Base-by-base conservation (phyloP, 106 monocot genomes). In the Dioscorea zingiberensis region DNA sequence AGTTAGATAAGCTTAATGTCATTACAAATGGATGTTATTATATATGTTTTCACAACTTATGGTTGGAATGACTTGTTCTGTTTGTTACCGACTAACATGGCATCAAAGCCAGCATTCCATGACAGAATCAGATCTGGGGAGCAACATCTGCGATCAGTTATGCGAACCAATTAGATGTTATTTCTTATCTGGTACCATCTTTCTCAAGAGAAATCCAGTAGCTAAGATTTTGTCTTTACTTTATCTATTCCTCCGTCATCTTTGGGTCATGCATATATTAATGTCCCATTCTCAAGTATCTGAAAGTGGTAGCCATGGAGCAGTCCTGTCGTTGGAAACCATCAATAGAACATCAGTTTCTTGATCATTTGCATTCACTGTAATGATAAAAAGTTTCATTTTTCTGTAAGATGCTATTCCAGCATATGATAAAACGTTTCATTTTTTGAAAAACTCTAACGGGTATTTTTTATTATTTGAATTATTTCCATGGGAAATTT, bases 191-290 rank as follows among this genome's bases (percentile, higher is more conserved):
- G 94, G 90, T 24, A 59, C 68, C 44, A 23, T 80, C 30, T 94
- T 80, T 80, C 67, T 87, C 45, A 82, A 77, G 64, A 90, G 78
- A 68, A 90, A 87, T 27, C 82, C 81, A n/a, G 78, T 58, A 58
- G 87, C 84, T 16, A 77, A 82, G 65, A 3, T 80, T 2, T 79
- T 63, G 68, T 54, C 86, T 17, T 27, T 90, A 27, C 27, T 81
- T 15, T 94, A 94, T 69, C 69, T 91, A 45, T 5, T 82, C 2
- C 82, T 80, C 55, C 80, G 90, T 13, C 94, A 94, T 47, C 26
- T 94, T 17, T 94, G 94, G 94, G 80, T 91, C 14, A 3, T 78
- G 25, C 90, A 90, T 69, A 85, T 94, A 73, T 55, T 90, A 15
- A 72, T 58, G 17, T 80, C 90, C 16, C 73, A 81, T 59, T 78